A percentile compares a stretch with the other conserved stretches of the same genome.
Conservation (phyloP, 371 early-diverging fungal genomes). For the Mucor saturninus region DNA sequence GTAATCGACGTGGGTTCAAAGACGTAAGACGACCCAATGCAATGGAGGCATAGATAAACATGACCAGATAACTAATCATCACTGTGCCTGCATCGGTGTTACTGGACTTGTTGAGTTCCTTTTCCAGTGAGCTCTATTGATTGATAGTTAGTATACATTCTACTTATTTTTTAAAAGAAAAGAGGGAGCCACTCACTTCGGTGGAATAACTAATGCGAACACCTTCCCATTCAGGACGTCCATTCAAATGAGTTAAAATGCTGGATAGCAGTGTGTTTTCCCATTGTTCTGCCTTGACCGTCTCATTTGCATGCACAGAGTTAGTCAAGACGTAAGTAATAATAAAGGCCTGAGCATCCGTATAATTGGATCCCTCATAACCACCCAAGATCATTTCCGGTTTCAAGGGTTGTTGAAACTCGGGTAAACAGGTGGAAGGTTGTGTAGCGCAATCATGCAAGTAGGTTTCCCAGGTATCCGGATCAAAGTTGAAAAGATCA, state of each 20-base stretch:
- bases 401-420: slow-evolving; percentile 69
- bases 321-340: slow-evolving; percentile 73
- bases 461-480: slow-evolving; percentile 47
- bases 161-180: background rate
- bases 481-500: slow-evolving; percentile 56
- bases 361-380: slow-evolving; percentile 49
- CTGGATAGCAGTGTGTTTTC: slow-evolving; percentile 56
- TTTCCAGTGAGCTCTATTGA: slow-evolving; percentile 63
- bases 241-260: slow-evolving; percentile 44
- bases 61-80: slow-evolving; percentile 67
- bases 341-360: slow-evolving; percentile 60
- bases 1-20: slow-evolving; percentile 53
- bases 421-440: slow-evolving; percentile 69
- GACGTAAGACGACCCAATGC: slow-evolving; percentile 63
- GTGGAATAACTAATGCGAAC: slow-evolving; percentile 71
- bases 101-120: slow-evolving; percentile 70
- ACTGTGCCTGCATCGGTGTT: slow-evolving; percentile 72
- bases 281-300: slow-evolving; percentile 65
- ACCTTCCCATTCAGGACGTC: slow-evolving; percentile 54
- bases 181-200: slow-evolving; percentile 45
- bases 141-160: background rate
- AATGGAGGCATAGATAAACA: slow-evolving; percentile 78
- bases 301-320: slow-evolving; percentile 48
- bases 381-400: slow-evolving; percentile 77
- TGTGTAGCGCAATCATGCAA: slow-evolving; percentile 58